phyloP scores from a whole-genome alignment of 345 rosid genomes.

The Nasturtium officinale region DNA sequence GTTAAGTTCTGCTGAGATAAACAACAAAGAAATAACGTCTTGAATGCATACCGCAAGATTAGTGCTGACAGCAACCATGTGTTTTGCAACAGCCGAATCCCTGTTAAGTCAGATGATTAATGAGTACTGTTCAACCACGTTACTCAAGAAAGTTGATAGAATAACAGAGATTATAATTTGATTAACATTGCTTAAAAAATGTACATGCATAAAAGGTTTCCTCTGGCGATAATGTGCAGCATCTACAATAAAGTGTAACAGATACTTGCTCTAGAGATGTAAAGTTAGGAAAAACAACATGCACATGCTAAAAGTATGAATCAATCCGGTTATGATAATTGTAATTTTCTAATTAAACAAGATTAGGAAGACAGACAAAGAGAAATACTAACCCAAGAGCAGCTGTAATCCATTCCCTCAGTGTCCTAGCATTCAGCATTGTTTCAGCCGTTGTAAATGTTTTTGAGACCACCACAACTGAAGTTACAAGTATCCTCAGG shows the following conservation, averaged over 20 bases:
- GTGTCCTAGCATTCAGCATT: conserved; percentile 95
- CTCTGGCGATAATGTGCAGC: background rate
- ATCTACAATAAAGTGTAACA: background rate
- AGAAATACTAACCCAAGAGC: conserved; percentile 80
- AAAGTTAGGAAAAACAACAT: background rate
- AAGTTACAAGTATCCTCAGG: conserved; percentile 34
- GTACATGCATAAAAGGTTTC: background rate
- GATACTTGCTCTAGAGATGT: background rate
- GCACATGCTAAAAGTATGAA: background rate
- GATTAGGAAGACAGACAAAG: background rate
- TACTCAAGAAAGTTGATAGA: background rate
- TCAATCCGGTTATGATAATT: background rate
- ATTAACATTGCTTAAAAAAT: background rate
- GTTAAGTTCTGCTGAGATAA: background rate
- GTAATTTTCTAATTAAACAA: background rate
- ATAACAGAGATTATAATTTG: background rate
- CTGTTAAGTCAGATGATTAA: conserved; percentile 46
- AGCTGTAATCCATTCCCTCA: conserved; percentile 92
- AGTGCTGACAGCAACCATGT: conserved; percentile 99
- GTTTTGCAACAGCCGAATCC: conserved; percentile 92
- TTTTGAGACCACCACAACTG: conserved; percentile 96
- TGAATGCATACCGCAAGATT: conserved; percentile 66
- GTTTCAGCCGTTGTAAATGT: conserved; percentile 99
- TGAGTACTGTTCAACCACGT: background rate
- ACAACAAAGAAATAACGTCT: background rate